Base-by-base conservation (phyloP, 1,284 basidiomycete genomes). In the Salmacisia buchloeana region DNA sequence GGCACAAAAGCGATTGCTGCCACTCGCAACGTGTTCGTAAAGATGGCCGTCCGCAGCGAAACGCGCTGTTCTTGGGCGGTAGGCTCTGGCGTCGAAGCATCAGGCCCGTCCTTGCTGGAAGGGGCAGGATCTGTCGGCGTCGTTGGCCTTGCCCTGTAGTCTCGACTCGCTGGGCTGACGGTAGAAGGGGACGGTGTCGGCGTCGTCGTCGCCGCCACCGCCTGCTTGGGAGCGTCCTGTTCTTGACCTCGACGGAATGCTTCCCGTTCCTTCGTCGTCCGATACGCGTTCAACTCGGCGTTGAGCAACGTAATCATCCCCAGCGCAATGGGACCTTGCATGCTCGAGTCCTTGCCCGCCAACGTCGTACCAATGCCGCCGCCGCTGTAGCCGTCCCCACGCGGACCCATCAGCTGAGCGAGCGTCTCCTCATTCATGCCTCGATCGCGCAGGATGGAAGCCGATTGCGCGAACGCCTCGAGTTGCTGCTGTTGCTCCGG, bases 1-100 rank as follows among this genome's bases (percentile, higher is more conserved):
- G 89, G 82, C 59, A 93, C 91, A 64, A 91, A 86, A 15, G 83
- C 83, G 31, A 94, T 83, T 0, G 89, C 87, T 35, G 87, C 76
- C 1, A 84, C 78, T 45, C 90, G 82, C 66, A 92, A 79, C 1
- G 81, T 80, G 6, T 84, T 84, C 70, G 87, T 88, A 59, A 90
- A 81, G 36, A 88, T 80, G 66, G 84, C 85, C 2, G 62, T 60
- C n/a, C 73, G 66, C 33, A 69, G 49, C 3, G 74, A 35, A 21
- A 31, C 45, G 13, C 38, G 36, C 23, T 13, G 10, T 31, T 34
- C 58, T 29, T 39, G 21, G 35, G 27, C 36, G 7, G 58, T 38
- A 4, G 5, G 3, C 38, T 43, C 23, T 18, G 21, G 25, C 4
- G 38, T 3, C 13, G 45, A 13, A 46, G 45, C 10, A 9, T 12